Base-by-base conservation (phyloP, 2,329 filamentous ascomycete genomes). In the Diaporthe citri region DNA sequence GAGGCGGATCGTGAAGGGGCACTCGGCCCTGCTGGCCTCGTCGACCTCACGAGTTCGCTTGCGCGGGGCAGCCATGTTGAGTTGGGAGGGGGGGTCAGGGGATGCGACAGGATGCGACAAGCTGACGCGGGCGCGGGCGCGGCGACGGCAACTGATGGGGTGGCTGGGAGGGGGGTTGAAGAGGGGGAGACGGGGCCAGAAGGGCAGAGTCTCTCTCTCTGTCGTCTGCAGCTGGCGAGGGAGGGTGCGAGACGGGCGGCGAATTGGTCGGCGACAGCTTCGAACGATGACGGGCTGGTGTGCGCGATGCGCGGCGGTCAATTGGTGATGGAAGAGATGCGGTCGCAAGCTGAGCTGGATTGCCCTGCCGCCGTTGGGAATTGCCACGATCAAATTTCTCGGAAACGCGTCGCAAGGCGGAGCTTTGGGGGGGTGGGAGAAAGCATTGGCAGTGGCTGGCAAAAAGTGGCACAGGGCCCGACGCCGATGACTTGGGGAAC, bases 21-120 rank as follows among this genome's bases (percentile, higher is more conserved):
- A 91, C 78, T 91, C 89, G 79, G 89, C 89, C 77, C 88, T 86
- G 77, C 84, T 86, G 78, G 90, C 88, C 75, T 88, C 82, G 74
- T 82, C 78, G 71, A 87, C 84, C 72, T 85, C 81, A 79, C 87
- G 87, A 76, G 88, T 86, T 78, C 89, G 87, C 83, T 91, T 91
- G 78, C 87, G 85, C 77, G 87, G 78, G 43, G 82, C 82, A 55
- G 84, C 81, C 84, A 86, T 86, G 78, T 43, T 67, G 59, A 43
- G 1, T 43, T 77, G 80, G 83, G 73, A 41, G 22, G 69, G 64
- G 12, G 15, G 20, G 43, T 48, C 41, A 36, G 31, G 36, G 52
- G 57, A 48, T 31, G 28, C 55, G 31, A 43, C 41, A 36, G 34
- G 25, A 57, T 51, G 51, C n/a, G 62, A 62, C 22, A 4, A 17